phyloP scores from a whole-genome alignment of 2,329 filamentous ascomycete genomes.

The Trichophyton simii region DNA sequence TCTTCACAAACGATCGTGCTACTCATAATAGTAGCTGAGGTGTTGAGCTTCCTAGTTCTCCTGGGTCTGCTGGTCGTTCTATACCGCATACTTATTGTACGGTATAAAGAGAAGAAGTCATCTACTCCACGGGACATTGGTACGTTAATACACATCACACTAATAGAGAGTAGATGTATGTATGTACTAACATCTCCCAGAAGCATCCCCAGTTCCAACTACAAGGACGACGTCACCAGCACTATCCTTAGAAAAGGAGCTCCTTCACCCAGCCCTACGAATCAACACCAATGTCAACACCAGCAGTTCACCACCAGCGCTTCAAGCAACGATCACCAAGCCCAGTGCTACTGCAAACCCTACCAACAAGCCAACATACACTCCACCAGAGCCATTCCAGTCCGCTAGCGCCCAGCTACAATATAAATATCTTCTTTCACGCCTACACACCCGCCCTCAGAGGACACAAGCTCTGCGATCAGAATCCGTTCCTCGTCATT shows the following conservation, averaged over 20 bases:
- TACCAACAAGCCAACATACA: not conserved
- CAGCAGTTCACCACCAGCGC: not conserved
- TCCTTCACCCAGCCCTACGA: not conserved
- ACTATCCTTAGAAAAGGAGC: not conserved
- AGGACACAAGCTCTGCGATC: not conserved
- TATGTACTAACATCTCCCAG: not conserved
- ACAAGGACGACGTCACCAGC: not conserved
- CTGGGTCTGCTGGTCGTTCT: not conserved
- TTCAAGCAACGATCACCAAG: not conserved
- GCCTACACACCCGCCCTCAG: not conserved
- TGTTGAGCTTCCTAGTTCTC: not conserved
- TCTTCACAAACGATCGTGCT: not conserved
- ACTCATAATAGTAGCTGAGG: conserved; percentile 1
- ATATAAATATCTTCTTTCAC: not conserved
- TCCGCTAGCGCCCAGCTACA: not conserved
- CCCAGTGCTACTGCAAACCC: not conserved
- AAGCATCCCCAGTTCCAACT: not conserved
- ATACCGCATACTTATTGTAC: not conserved
- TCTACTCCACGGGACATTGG: not conserved
- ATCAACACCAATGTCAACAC: not conserved
- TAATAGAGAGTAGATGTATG: not conserved
- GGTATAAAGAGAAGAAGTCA: not conserved
- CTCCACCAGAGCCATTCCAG: not conserved
- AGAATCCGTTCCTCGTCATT: not conserved
- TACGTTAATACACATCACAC: not conserved